Base-by-base conservation (phyloP, 495 filamentous ascomycete species). In the Podospora tetraspora region DNA sequence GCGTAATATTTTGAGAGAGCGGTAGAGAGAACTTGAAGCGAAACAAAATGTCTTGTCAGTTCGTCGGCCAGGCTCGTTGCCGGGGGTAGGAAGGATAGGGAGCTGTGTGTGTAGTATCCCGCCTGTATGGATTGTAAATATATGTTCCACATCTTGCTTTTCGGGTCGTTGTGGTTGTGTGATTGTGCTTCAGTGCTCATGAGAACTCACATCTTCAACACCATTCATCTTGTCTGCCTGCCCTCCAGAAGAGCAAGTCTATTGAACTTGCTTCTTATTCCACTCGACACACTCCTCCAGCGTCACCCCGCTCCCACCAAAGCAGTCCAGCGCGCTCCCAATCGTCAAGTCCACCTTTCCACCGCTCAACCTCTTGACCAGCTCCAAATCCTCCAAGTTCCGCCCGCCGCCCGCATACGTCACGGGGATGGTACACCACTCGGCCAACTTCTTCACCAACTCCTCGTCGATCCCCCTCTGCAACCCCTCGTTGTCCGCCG, bases 371-470 rank as follows among this genome's bases (percentile, higher is more conserved):
- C 75, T 75, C 78, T 92, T 90, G 16, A 98, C 94, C 57, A 82
- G 81, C 63, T 93, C 90, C 25, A 98, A 79, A 74, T 98, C 94
- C 58, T 88, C 83, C 2, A 96, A 75, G 71, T 84, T 89, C 58
- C 91, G 86, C n/a, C 90, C 94, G 11, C 95, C 96, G 10, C 95
- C 95, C 32, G 95, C 95, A 81, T 99, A 99, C 3, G 95, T 99
- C 5, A 97, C 90, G 11, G 95, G 96, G 60, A 95, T 93, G 11
- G 82, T 87, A 72, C 92, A 95, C 92, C 94, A 98, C 70, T 88
- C 78, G 2, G 92, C 90, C 61, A 99, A 79, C 65, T 81, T 87
- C 64, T 84, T 78, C 0, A 99, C 93, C 2, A 99, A 81, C 62
- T 90, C 84, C 72, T 94, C 90, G 71, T 99, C 96, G 62, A 99